These are phyloP conservation scores for Wickerhamomyces tratensis DNA, from an alignment of 805 yeast genomes.

Conservation along the genomic window DNA sequence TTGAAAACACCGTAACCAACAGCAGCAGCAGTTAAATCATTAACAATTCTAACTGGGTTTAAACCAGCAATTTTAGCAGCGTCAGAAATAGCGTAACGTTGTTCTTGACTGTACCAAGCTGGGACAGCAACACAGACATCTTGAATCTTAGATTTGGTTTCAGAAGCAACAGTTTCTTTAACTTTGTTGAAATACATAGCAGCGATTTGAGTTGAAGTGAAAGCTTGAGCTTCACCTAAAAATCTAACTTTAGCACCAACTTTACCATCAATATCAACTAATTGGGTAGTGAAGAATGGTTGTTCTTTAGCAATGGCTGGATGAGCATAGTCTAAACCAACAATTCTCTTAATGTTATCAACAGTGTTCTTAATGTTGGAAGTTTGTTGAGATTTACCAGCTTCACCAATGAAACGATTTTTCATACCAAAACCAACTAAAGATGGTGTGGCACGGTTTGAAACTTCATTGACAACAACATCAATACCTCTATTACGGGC, in stretches of 20 bases:
- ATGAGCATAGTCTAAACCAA: constrained; percentile 68
- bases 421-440: constrained; percentile 86
- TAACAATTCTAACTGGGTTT: constrained; percentile 96
- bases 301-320: constrained; percentile 73
- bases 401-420: constrained; percentile 89
- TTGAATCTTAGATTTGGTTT: constrained; percentile 65
- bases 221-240: constrained; percentile 67
- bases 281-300: constrained; percentile 61
- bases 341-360: constrained; percentile 85
- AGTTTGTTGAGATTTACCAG: constrained; percentile 93
- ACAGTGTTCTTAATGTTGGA: constrained; percentile 96
- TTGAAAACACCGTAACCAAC: constrained; percentile 99
- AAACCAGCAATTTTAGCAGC: constrained; percentile 94
- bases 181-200: constrained; percentile 94
- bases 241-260: constrained; percentile 82
- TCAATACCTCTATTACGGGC: constrained; percentile 99
- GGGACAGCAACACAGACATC: constrained; percentile 96
- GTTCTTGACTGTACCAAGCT: constrained; percentile 92
- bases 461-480: constrained; percentile 95
- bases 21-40: constrained; percentile 97
- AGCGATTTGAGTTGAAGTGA: constrained; percentile 81
- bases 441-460: constrained; percentile 93
- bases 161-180: constrained; percentile 69
- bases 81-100: constrained; percentile 93
- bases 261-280: constrained; percentile 65